Evolutionary conservation across 2,329 filamentous ascomycete genomes (phyloP).

Genomic region (Microdochium paspali): DNA sequence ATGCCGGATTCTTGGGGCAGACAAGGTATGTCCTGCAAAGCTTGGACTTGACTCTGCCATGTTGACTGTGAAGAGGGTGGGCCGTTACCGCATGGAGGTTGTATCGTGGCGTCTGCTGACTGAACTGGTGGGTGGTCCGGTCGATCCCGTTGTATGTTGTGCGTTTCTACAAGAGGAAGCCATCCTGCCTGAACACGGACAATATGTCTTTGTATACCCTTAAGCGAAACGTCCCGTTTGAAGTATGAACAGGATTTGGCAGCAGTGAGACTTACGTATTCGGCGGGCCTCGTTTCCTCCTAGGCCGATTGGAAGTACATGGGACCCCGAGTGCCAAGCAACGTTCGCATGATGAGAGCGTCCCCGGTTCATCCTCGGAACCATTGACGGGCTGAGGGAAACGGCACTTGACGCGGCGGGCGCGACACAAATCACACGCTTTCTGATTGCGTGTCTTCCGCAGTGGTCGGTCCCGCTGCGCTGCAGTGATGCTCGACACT

Average conservation of each 20-base stretch:
- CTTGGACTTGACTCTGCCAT: too few relatives aligned
- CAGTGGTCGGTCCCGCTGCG: neutral
- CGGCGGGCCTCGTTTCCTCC: neutral
- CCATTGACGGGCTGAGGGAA: neutral
- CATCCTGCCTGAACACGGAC: too few relatives aligned
- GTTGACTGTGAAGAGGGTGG: too few relatives aligned
- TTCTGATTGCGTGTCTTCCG: constrained; percentile 11
- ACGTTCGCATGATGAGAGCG: neutral
- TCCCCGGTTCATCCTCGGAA: neutral
- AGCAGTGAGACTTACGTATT: neutral
- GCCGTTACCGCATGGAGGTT: too few relatives aligned
- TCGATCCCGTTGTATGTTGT: too few relatives aligned
- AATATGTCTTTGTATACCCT: too few relatives aligned
- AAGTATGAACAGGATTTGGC: too few relatives aligned
- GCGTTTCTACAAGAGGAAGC: too few relatives aligned
- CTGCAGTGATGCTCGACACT: neutral
- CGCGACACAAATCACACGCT: constrained; percentile 19
- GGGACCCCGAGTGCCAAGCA: neutral
- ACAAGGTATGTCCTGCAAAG: too few relatives aligned
- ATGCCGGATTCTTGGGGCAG: too few relatives aligned
- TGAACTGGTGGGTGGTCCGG: neutral
- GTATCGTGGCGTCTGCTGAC: neutral
- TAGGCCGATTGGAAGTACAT: neutral
- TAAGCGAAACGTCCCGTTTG: too few relatives aligned
- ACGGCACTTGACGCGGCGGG: constrained; percentile 15